phyloP scores from a whole-genome alignment of 2,329 filamentous ascomycete genomes.

The Monosporascus sp. region DNA sequence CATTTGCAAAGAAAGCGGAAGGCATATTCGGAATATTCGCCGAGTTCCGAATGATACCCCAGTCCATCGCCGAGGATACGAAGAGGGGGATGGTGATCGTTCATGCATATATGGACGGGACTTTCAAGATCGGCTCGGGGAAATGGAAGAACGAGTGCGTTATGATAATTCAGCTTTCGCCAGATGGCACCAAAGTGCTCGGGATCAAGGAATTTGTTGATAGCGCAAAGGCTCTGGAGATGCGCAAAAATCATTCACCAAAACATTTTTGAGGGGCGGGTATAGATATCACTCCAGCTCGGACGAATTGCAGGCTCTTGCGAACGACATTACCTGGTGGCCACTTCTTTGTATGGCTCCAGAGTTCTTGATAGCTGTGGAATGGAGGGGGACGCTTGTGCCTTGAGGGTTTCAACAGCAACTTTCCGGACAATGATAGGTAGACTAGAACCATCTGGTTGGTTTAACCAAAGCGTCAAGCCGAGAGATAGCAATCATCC shows the following conservation, averaged over 20 bases:
- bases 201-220: slow-evolving; percentile 35
- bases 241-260: slow-evolving; percentile 24
- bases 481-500: too few relatives aligned
- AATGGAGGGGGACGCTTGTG: too few relatives aligned
- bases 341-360: too few relatives aligned
- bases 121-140: slow-evolving; percentile 14
- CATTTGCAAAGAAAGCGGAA: slow-evolving; percentile 33
- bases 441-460: too few relatives aligned
- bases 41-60: slow-evolving; percentile 33
- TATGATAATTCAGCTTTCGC: slow-evolving; percentile 25
- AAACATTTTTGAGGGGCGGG: slow-evolving; percentile 17
- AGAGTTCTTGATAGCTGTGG: too few relatives aligned
- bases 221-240: slow-evolving; percentile 32
- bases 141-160: slow-evolving; percentile 29
- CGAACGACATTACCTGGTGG: too few relatives aligned
- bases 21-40: slow-evolving; percentile 36
- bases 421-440: too few relatives aligned
- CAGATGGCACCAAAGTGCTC: slow-evolving; percentile 18
- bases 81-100: slow-evolving; percentile 30
- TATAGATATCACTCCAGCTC: background rate
- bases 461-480: too few relatives aligned
- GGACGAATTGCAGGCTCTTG: too few relatives aligned
- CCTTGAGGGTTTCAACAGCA: too few relatives aligned
- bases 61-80: slow-evolving; percentile 26
- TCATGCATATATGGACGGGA: slow-evolving; percentile 29